These are phyloP conservation scores for Ilyonectria destructans DNA, from an alignment of 2,329 filamentous ascomycete species.

Conservation along the genomic window DNA sequence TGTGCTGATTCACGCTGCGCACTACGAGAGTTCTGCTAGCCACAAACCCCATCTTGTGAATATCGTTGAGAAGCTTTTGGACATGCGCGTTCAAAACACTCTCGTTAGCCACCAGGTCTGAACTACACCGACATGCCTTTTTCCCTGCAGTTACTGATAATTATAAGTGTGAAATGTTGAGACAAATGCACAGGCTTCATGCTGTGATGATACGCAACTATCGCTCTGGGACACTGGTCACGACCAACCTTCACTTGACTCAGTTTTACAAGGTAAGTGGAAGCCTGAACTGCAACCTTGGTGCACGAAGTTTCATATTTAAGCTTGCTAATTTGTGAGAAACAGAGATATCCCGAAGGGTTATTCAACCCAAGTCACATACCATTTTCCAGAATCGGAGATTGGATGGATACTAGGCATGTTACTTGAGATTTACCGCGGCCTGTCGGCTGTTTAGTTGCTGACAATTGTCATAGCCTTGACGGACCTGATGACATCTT, in stretches of 20 bases:
- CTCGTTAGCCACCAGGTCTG: constrained; percentile 28
- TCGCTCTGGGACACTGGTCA: constrained; percentile 26
- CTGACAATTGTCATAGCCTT: constrained; percentile 19
- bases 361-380: constrained; percentile 33
- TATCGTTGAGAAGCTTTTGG: constrained; percentile 23
- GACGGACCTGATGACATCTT: constrained; percentile 34
- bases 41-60: constrained; percentile 6
- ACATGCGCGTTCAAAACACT: constrained; percentile 19
- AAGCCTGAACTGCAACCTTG: not conserved
- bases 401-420: constrained; percentile 32
- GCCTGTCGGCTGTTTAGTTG: rapidly evolving
- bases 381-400: constrained; percentile 19
- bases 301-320: not conserved
- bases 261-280: constrained; percentile 32
- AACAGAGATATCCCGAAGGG: constrained; percentile 27
- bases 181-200: constrained; percentile 32
- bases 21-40: constrained; percentile 21
- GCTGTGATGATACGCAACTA: constrained; percentile 31
- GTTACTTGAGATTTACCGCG: not conserved
- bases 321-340: no score
- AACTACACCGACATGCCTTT: not conserved
- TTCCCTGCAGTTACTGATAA: not conserved
- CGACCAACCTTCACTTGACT: constrained; percentile 32
- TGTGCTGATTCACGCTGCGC: constrained; percentile 29
- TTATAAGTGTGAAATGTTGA: constrained; percentile 28